Evolutionary conservation across 257 asterid species (phyloP), one percentile per base, ranked within the genome.

Genomic region (Ajuga chamaepitys): DNA sequence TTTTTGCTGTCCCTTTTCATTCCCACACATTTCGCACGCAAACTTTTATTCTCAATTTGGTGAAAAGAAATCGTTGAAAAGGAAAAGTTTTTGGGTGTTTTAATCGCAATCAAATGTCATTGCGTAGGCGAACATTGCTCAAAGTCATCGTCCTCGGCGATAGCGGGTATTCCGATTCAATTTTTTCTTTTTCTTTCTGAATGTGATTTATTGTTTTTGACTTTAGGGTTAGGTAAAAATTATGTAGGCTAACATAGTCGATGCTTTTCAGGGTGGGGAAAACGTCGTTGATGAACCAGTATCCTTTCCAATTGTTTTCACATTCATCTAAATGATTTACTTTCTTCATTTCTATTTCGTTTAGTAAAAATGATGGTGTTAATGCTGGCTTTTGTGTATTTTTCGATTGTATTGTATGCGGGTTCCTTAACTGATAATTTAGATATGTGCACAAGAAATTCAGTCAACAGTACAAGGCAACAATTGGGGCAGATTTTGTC

Each of bases 131-230:
- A 68, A 87, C 94, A 21, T 82, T 93, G 86, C 97, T 93, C 75
- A 93, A 93, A 84, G 95, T 94, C 67, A 94, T 94, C 83, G 93
- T 94, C 76, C 97, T 94, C 68, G 99, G 97, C 63, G 99, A 94
- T 60, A 94, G 99, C 78, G 99, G 99, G 99, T 90, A 75, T 68
- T 54, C 62, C 30, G 32, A 70, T 66, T 50, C 44, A 3, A 20
- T 47, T 13, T 74, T 26, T 70, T 32, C 13, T 18, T 24, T n/a
- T n/a, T n/a, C n/a, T n/a, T n/a, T n/a, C n/a, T n/a, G n/a, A 10
- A 14, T 40, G 64, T 64, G 50, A 30, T 64, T 67, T 53, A 1
- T 52, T 32, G 58, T 6, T 70, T 22, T 44, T 26, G 51, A 51
- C 26, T 41, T 58, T 75, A 58, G 73, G 80, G 62, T 70, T 64